Conservation (phyloP, 1,284 basidiomycete genomes). For the Ganoderma sp. region DNA sequence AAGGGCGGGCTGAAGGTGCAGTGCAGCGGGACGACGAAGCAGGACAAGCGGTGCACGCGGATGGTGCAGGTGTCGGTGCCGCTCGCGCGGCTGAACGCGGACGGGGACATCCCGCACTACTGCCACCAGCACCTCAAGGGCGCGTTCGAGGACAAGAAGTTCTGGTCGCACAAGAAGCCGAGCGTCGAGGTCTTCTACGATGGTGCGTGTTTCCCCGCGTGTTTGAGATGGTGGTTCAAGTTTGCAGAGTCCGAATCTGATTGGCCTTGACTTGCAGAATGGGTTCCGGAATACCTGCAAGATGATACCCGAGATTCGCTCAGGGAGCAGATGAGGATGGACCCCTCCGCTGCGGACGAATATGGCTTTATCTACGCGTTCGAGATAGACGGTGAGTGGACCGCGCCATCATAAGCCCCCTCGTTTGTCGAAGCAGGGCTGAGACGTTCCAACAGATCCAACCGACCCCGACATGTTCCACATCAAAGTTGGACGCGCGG, state of each 20-base stretch:
- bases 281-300: constrained; percentile 71
- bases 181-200: constrained; percentile 52
- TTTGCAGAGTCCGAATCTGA: background rate
- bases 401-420: background rate
- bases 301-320: constrained; percentile 66
- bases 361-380: constrained; percentile 80
- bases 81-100: constrained; percentile 44
- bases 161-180: constrained; percentile 61
- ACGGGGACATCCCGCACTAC: constrained; percentile 54
- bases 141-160: constrained; percentile 48
- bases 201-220: constrained; percentile 44
- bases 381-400: constrained; percentile 66
- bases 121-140: constrained; percentile 71
- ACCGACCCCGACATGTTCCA: constrained; percentile 41
- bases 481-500: constrained; percentile 59
- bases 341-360: constrained; percentile 61
- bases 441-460: constrained; percentile 37
- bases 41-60: constrained; percentile 64
- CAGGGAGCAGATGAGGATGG: constrained; percentile 73
- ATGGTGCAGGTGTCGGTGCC: constrained; percentile 58
- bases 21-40: constrained; percentile 70
- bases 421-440: background rate
- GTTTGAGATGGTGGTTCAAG: too few relatives aligned
- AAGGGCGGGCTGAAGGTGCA: constrained; percentile 46
- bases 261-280: constrained; percentile 50